Conservation (phyloP, 1,139 yeast species). For the Ogataea hybrid region DNA sequence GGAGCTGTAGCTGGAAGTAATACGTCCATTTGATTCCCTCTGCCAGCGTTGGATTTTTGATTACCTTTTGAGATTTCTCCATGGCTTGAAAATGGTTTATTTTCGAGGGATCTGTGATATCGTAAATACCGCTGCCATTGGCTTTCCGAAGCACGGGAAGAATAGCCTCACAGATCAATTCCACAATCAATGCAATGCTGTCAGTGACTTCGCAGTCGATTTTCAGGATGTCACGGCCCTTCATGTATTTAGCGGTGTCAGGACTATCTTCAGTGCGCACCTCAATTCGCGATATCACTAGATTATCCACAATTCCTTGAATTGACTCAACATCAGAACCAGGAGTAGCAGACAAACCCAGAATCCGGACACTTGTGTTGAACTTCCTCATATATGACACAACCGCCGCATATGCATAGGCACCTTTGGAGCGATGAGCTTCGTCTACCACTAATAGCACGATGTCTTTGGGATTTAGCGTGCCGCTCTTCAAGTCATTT, state of each 20-base stretch:
- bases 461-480: constrained; percentile 70
- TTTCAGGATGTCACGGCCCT: constrained; percentile 61
- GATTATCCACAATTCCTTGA: constrained; percentile 74
- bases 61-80: constrained; percentile 61
- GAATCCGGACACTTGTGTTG: constrained; percentile 64
- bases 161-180: constrained; percentile 56
- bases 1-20: constrained; percentile 55
- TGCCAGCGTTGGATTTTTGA: constrained; percentile 49
- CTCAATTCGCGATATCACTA: constrained; percentile 74
- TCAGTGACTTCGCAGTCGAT: constrained; percentile 51
- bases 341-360: constrained; percentile 96
- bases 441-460: constrained; percentile 87
- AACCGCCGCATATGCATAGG: constrained; percentile 84
- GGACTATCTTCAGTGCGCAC: constrained; percentile 81
- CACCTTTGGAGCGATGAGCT: constrained; percentile 92
- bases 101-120: constrained; percentile 59
- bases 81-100: constrained; percentile 73
- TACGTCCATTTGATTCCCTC: constrained; percentile 75
- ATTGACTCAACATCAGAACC: constrained; percentile 86
- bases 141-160: constrained; percentile 65
- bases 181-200: constrained; percentile 52
- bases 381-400: constrained; percentile 63
- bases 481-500: constrained; percentile 76
- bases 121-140: constrained; percentile 59
- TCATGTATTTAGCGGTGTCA: constrained; percentile 80